Evolutionary conservation across 2,329 filamentous ascomycete genomes (phyloP).

Genomic region (Penicillium frequentans): DNA sequence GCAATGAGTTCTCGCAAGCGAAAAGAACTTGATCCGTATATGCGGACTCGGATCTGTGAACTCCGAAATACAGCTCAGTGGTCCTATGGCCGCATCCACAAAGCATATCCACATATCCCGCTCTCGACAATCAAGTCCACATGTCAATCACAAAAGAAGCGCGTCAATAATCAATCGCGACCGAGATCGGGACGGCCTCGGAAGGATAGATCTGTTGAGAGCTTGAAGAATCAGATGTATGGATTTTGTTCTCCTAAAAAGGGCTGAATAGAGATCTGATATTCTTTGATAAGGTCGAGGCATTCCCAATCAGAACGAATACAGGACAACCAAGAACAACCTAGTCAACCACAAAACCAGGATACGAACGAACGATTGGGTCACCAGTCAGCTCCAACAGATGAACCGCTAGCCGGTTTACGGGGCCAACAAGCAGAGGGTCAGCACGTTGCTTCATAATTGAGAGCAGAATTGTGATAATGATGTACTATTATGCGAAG

Average conservation of each 20-base stretch:
- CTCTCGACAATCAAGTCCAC: conserved; percentile 12
- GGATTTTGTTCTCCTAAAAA: background rate
- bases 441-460: background rate
- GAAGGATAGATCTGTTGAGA: background rate
- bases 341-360: background rate
- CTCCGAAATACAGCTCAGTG: conserved; percentile 10
- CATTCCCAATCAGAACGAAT: background rate
- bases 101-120: conserved; percentile 8
- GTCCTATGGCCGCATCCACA: conserved; percentile 9
- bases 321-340: background rate
- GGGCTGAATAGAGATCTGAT: background rate
- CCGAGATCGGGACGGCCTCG: background rate
- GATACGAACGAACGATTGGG: background rate
- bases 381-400: background rate
- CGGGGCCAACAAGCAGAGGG: background rate
- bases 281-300: background rate
- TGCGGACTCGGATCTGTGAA: conserved; percentile 9
- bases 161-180: background rate
- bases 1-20: background rate
- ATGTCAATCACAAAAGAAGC: background rate
- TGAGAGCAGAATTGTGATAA: background rate
- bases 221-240: background rate
- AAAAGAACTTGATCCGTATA: conserved; percentile 10
- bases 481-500: background rate
- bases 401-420: background rate